These are phyloP conservation scores for Stygiomarasmius scandens DNA, from an alignment of 1,284 basidiomycete species.

Conservation along the genomic window DNA sequence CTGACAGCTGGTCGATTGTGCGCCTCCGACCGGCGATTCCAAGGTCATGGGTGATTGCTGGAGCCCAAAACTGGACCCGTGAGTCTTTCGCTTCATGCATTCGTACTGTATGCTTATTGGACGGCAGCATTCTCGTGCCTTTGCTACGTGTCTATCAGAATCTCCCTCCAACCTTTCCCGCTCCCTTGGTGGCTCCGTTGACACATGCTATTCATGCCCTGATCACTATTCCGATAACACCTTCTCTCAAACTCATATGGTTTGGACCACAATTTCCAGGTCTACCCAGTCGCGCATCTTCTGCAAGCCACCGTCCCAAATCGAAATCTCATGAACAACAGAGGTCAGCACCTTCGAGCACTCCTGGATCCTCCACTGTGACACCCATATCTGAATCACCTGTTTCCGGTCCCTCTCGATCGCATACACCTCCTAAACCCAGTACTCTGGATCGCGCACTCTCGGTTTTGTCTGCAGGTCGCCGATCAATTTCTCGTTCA, in stretches of 20 bases:
- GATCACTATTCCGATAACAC: conserved; percentile 68
- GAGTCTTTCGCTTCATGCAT: conserved; percentile 1
- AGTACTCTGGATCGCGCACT: conserved; percentile 63
- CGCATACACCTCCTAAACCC: conserved; percentile 41
- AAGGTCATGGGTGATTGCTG: conserved; percentile 63
- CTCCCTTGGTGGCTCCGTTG: conserved; percentile 67
- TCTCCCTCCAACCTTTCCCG: conserved; percentile 59
- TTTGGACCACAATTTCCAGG: conserved; percentile 29
- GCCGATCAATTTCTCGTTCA: conserved; percentile 56
- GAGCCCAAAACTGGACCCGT: conserved; percentile 72
- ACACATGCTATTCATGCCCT: conserved; percentile 76
- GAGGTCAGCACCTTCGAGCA: conserved; percentile 15
- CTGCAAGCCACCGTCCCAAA: conserved; percentile 33
- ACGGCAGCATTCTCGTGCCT: conserved; percentile 54
- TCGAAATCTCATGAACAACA: conserved; percentile 3
- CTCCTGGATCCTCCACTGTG: conserved; percentile 1
- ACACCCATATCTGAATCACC: conserved; percentile 36
- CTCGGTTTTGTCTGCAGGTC: conserved; percentile 46
- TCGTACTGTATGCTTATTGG: conserved; percentile 21
- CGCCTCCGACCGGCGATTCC: conserved; percentile 39
- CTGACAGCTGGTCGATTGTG: conserved; percentile 47
- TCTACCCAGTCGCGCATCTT: conserved; percentile 12
- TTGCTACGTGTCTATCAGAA: conserved; percentile 64
- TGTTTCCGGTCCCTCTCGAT: conserved; percentile 26
- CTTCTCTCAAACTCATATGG: conserved; percentile 56